Evolutionary conservation across 305 asterid species (phyloP).

Genomic region (Nicotiana rustica): DNA sequence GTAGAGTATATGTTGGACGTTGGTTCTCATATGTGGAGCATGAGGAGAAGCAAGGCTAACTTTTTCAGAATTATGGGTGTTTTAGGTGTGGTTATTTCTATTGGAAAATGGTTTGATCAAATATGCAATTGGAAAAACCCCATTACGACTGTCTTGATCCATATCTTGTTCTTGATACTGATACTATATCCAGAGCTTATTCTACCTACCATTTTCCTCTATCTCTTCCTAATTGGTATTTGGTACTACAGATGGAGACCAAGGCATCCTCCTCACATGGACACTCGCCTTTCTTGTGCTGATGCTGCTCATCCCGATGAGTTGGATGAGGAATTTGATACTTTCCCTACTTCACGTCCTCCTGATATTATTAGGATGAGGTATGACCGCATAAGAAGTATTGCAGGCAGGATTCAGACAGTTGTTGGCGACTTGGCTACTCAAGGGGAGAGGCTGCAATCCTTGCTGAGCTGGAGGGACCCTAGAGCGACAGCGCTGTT

Average conservation of each 20-base stretch:
- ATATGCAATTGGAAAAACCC: constrained; percentile 81
- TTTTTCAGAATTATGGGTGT: constrained; percentile 74
- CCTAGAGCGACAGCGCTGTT: constrained; percentile 75
- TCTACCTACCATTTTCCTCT: constrained; percentile 68
- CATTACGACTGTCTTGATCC: constrained; percentile 66
- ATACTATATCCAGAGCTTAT: constrained; percentile 73
- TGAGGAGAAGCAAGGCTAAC: constrained; percentile 76
- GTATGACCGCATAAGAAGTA: constrained; percentile 79
- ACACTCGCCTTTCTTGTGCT: constrained; percentile 67
- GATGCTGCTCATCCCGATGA: constrained; percentile 68
- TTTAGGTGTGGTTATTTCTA: constrained; percentile 58
- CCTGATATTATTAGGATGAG: constrained; percentile 69
- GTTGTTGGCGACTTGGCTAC: constrained; percentile 85
- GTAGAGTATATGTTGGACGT: constrained; percentile 82
- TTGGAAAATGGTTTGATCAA: constrained; percentile 74
- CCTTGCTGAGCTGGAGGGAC: constrained; percentile 83
- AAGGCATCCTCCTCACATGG: constrained; percentile 82
- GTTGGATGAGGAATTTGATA: constrained; percentile 74
- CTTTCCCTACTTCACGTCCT: constrained; percentile 67
- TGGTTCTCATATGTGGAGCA: constrained; percentile 85
- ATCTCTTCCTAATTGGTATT: constrained; percentile 66
- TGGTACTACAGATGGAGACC: constrained; percentile 82
- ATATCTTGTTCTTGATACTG: constrained; percentile 63
- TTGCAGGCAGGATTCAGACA: constrained; percentile 75
- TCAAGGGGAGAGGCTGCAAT: constrained; percentile 79